Base-by-base conservation (phyloP, 2,329 filamentous ascomycete species). In the Colletotrichum chlorophyti region DNA sequence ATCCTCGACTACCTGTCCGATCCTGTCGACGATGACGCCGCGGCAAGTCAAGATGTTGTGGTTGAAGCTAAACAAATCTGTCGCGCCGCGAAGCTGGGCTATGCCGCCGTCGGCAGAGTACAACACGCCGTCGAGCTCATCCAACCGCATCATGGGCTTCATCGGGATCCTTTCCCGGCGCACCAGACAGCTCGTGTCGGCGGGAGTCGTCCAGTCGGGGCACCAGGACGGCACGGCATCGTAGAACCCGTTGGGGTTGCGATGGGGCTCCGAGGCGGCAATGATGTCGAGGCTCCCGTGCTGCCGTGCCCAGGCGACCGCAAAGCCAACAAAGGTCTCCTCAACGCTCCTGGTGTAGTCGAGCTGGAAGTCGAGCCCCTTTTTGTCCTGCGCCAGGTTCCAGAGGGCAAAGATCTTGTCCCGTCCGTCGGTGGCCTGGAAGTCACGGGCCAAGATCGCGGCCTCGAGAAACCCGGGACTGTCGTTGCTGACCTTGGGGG, bases 241-340 rank as follows among this genome's bases (percentile, higher is more conserved):
- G 24, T 50, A 50, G 12, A 40, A 50, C 2, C 12, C 4, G 11
- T 34, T 6, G 7, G 6, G 9, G 17, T 32, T 23, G 4, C n/a
- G n/a, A 6, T 11, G 15, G 3, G 47, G 34, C 35, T 50, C 23
- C 5, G 47, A 38, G 12, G 35, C 34, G 17, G 47, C 47, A 19
- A 50, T 40, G 15, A 50, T 10, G 23, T 40, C 35, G 4, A 50
- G 47, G 14, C 47, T 50, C 7, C 35, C 47, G 11, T 50, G 47
- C 19, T 41, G 47, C 9, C 15, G n/a, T 4, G 35, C 26, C 47
- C 47, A 50, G 5, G 47, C 47, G 6, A 21, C 41, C 3, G 35
- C 35, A 10, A 50, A 50, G 23, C 32, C 26, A 6, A 29, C 4
- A 31, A 24, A 50, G 8, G n/a, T 26, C 15, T 5, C 10, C 14